phyloP scores from a whole-genome alignment of 495 filamentous ascomycete genomes.

The Hypoxylon rickii region DNA sequence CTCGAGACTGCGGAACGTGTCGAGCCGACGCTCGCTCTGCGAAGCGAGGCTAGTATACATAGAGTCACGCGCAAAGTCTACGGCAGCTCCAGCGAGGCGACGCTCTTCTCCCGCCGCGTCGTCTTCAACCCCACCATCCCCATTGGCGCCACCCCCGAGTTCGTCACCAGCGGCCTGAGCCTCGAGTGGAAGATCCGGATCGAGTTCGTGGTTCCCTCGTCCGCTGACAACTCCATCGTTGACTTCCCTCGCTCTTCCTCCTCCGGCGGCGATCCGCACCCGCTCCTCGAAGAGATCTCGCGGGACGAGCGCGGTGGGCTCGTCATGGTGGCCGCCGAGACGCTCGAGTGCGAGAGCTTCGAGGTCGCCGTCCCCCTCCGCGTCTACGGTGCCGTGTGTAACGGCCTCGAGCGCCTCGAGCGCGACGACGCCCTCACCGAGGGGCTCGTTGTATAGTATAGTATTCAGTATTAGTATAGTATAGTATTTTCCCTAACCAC shows the following conservation, averaged over 20 bases:
- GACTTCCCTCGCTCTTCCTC: not conserved
- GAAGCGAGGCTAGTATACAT: slow-evolving; percentile 79
- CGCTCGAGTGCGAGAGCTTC: slow-evolving; percentile 82
- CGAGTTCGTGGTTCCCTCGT: slow-evolving; percentile 78
- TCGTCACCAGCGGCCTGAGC: slow-evolving; percentile 83
- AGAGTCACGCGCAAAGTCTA: slow-evolving; percentile 83
- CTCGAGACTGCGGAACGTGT: slow-evolving; percentile 82
- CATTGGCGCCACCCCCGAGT: slow-evolving; percentile 77
- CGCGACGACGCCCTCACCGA: slow-evolving; percentile 51
- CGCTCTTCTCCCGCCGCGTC: slow-evolving; percentile 75
- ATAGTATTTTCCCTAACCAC: too few relatives aligned
- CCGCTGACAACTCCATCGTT: slow-evolving; percentile 12
- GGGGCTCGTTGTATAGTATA: slow-evolving; percentile 54
- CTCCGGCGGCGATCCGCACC: slow-evolving; percentile 27
- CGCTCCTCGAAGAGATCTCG: slow-evolving; percentile 63
- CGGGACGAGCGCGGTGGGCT: slow-evolving; percentile 72
- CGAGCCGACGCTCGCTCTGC: slow-evolving; percentile 75
- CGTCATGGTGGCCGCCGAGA: slow-evolving; percentile 72
- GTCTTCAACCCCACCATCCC: slow-evolving; percentile 84
- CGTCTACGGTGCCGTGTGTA: slow-evolving; percentile 74
- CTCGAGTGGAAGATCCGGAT: slow-evolving; percentile 84
- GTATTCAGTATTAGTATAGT: too few relatives aligned
- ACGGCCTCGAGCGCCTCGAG: slow-evolving; percentile 52
- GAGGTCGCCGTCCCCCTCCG: slow-evolving; percentile 82
- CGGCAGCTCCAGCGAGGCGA: slow-evolving; percentile 75